Conservation (phyloP, 2,329 filamentous ascomycete species). For the Acarospora socialis region DNA sequence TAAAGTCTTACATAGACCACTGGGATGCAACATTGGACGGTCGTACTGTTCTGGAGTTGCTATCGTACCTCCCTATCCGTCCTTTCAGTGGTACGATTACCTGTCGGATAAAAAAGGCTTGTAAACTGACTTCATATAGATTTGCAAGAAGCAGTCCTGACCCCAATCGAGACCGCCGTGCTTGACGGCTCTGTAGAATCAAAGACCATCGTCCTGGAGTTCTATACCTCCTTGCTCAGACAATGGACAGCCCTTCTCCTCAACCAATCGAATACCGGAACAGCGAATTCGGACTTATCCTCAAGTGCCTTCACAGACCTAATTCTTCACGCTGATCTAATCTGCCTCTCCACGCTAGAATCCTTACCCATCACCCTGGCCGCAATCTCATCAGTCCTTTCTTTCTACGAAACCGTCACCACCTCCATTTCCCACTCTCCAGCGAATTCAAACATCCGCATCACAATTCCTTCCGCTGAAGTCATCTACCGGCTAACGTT, state of each 20-base stretch:
- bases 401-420: slow-evolving; percentile 50
- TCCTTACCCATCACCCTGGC: slow-evolving; percentile 27
- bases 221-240: slow-evolving; percentile 54
- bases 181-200: slow-evolving; percentile 29
- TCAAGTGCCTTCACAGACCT: slow-evolving; percentile 21
- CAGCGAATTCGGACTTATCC: slow-evolving; percentile 6
- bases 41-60: slow-evolving; percentile 46
- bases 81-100: slow-evolving; percentile 39
- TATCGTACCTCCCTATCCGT: slow-evolving; percentile 41
- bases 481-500: slow-evolving; percentile 62
- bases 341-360: slow-evolving; percentile 48
- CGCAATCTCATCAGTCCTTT: slow-evolving; percentile 44
- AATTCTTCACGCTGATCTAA: slow-evolving; percentile 37
- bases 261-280: slow-evolving; percentile 17
- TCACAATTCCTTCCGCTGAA: slow-evolving; percentile 52
- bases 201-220: slow-evolving; percentile 45
- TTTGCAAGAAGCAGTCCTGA: slow-evolving; percentile 25
- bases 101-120: too few species aligned
- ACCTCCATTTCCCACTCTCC: slow-evolving; percentile 39
- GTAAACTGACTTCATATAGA: too few species aligned
- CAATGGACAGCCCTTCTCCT: slow-evolving; percentile 30
- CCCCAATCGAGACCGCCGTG: slow-evolving; percentile 27
- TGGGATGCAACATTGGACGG: too few species aligned
- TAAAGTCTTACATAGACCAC: slow-evolving; percentile 21
- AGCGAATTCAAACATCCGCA: slow-evolving; percentile 42